phyloP scores from a whole-genome alignment of 345 rosid species.

The Eucalyptus polyanthemos region DNA sequence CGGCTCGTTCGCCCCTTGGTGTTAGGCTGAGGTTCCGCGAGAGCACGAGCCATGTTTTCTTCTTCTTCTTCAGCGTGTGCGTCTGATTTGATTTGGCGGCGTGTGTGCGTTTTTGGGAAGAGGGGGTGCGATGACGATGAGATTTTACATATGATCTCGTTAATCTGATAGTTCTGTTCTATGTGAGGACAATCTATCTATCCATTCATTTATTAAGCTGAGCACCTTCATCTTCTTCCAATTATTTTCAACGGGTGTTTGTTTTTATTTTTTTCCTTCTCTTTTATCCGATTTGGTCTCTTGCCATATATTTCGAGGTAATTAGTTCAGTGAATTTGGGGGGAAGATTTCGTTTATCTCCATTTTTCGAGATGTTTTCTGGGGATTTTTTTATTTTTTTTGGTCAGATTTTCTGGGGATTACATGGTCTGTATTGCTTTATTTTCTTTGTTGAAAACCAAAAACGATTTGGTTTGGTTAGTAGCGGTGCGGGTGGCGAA shows the following conservation, averaged over 20 bases:
- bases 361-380: background rate
- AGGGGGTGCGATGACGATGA: slow-evolving; percentile 14
- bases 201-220: slow-evolving; percentile 7
- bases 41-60: background rate
- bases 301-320: background rate
- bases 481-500: background rate
- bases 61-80: background rate
- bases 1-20: background rate
- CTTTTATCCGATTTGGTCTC: background rate
- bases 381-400: background rate
- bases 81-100: background rate
- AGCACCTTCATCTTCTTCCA: slow-evolving; percentile 6
- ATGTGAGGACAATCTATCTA: slow-evolving; percentile 6
- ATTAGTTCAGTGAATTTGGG: background rate
- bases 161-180: slow-evolving; percentile 6
- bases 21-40: background rate
- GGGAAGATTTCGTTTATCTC: background rate
- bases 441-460: background rate
- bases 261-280: background rate
- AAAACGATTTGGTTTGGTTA: background rate
- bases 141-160: slow-evolving; percentile 5
- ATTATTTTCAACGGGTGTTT: no score
- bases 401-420: background rate
- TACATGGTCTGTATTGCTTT: background rate
- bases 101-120: background rate